Conservation (phyloP, 441 rosid genomes). For the Monsonia emarginata region DNA sequence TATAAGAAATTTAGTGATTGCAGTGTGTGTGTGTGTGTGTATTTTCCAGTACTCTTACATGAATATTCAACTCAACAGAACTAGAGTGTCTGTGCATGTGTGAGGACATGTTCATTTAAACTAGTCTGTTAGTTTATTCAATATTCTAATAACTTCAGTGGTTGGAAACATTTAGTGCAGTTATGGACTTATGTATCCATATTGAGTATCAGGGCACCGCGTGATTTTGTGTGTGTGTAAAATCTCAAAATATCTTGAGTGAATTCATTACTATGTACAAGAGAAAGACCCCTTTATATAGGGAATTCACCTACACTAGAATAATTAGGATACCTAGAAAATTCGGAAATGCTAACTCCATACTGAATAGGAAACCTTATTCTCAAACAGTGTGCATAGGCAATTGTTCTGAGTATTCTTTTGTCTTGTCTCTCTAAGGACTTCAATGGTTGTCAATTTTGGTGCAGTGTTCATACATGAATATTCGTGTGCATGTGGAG, state of each 20-base stretch:
- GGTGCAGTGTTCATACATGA: slow-evolving; percentile 69
- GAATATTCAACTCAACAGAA: background rate
- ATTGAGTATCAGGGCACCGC: background rate
- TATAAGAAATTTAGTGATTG: background rate
- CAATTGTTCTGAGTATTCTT: background rate
- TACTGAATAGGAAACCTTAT: no score
- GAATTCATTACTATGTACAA: no score
- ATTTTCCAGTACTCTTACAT: background rate
- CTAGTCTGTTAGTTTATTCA: background rate
- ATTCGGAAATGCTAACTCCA: no score
- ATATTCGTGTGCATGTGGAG: slow-evolving; percentile 61
- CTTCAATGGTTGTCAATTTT: slow-evolving; percentile 16
- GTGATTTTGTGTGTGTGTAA: background rate
- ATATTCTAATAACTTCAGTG: background rate
- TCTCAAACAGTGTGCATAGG: no score
- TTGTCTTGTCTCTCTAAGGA: background rate
- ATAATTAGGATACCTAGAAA: no score
- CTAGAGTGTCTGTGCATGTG: background rate
- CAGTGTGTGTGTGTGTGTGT: no score
- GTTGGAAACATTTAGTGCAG: slow-evolving; percentile 3
- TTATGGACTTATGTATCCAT: background rate
- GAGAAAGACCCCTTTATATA: no score
- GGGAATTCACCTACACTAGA: no score
- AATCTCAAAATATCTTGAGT: no score
- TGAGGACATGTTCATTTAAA: background rate